Conservation (phyloP, 2,329 filamentous ascomycete genomes). For the Lachnellula suecica region DNA sequence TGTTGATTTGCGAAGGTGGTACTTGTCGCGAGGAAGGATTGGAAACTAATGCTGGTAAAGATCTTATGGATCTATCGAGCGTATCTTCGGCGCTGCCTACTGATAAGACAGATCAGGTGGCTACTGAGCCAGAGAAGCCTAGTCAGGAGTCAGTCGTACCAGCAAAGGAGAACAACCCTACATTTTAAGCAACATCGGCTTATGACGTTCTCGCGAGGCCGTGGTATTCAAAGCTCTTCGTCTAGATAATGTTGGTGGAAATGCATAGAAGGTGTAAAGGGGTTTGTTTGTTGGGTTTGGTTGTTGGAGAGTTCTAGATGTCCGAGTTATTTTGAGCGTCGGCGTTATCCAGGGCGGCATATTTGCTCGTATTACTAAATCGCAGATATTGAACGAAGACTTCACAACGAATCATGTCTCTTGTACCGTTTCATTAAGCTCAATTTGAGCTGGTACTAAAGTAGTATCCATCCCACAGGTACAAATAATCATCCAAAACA, state of each 20-base stretch:
- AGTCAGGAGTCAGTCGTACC: not conserved
- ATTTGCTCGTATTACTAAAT: no score
- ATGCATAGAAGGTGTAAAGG: not conserved
- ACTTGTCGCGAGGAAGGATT: conserved; percentile 41
- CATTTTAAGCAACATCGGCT: no score
- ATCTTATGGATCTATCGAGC: not conserved
- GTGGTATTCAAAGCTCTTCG: no score
- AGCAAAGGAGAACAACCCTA: not conserved
- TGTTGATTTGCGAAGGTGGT: conserved; percentile 46
- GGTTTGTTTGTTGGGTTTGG: no score
- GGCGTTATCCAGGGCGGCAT: no score
- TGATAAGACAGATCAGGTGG: not conserved
- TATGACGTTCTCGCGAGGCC: no score
- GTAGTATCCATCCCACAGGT: conserved; percentile 97
- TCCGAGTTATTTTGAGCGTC: no score
- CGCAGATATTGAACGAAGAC: not conserved
- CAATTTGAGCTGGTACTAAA: conserved; percentile 50
- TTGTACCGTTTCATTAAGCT: conserved; percentile 2
- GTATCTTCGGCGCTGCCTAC: not conserved
- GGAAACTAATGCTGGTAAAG: not conserved
- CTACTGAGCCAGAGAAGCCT: not conserved
- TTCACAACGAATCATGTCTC: not conserved
- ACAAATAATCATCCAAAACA: conserved; percentile 94
- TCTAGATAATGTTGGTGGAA: not conserved
- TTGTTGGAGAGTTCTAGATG: no score